A percentile compares a stretch with the other conserved stretches of the same genome.
These are phyloP conservation scores for Mycena sanguinolenta DNA, from an alignment of 768 basidiomycete species.

Conservation along the genomic window DNA sequence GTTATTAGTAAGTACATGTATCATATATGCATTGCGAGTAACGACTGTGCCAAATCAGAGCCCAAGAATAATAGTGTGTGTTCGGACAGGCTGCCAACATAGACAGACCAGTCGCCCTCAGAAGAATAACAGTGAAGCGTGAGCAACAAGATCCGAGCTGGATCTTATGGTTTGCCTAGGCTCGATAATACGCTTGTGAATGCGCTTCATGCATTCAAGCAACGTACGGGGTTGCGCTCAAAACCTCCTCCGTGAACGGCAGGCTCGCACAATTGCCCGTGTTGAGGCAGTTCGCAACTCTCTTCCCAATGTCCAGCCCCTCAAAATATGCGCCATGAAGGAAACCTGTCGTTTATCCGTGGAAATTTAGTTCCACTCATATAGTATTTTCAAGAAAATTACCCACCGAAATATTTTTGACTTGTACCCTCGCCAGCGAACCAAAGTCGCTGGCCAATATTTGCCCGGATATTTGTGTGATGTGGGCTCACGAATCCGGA, in stretches of 20 bases:
- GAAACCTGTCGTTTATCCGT: constrained; percentile 56
- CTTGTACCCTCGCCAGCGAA: constrained; percentile 77
- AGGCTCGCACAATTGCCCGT: background rate
- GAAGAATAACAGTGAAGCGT: background rate
- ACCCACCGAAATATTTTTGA: constrained; percentile 68
- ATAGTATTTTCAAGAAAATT: background rate
- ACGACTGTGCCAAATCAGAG: background rate
- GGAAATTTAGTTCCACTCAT: background rate
- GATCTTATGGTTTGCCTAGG: too few relatives aligned
- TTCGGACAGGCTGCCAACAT: too few relatives aligned
- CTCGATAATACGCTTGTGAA: too few relatives aligned
- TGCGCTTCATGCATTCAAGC: background rate
- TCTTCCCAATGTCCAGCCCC: constrained; percentile 56
- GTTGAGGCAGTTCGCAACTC: constrained; percentile 58
- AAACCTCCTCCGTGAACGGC: constrained; percentile 6
- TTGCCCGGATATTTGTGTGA: constrained; percentile 69
- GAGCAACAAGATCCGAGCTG: too few relatives aligned
- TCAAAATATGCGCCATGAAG: constrained; percentile 73
- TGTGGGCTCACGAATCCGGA: constrained; percentile 68
- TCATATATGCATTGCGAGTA: too few relatives aligned
- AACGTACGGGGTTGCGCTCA: constrained; percentile 4
- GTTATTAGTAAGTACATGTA: background rate
- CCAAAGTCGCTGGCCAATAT: constrained; percentile 63
- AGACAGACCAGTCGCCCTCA: too few relatives aligned
- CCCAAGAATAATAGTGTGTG: background rate